Conservation (phyloP, 2,329 filamentous ascomycete genomes). For the Alternaria triticina region DNA sequence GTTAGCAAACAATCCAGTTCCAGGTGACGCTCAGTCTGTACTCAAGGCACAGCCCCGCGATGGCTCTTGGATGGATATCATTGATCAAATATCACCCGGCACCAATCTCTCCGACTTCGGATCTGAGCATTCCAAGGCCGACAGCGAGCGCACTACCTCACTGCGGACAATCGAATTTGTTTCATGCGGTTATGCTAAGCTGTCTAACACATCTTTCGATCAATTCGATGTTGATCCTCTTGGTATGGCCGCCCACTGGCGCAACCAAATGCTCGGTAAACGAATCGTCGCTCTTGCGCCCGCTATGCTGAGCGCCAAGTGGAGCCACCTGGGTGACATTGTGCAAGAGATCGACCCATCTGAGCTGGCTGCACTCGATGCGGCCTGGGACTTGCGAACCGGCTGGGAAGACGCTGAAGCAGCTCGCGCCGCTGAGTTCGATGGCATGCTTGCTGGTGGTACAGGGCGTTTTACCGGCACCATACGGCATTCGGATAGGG, state of each 20-base stretch:
- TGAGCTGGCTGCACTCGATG: slow-evolving; percentile 42
- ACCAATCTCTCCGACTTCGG: slow-evolving; percentile 52
- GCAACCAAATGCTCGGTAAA: slow-evolving; percentile 32
- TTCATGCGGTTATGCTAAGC: slow-evolving; percentile 66
- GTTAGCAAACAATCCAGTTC: slow-evolving; percentile 3
- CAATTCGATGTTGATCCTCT: slow-evolving; percentile 42
- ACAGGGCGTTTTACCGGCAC: slow-evolving; percentile 50
- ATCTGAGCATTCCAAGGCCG: slow-evolving; percentile 42
- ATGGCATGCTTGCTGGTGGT: slow-evolving; percentile 50
- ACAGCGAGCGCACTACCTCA: slow-evolving; percentile 34
- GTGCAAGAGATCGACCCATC: slow-evolving; percentile 44
- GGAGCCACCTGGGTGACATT: slow-evolving; percentile 48
- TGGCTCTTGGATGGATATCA: slow-evolving; percentile 59
- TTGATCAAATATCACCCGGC: slow-evolving; percentile 60
- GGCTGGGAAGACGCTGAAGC: slow-evolving; percentile 43
- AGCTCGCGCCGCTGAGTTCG: slow-evolving; percentile 49
- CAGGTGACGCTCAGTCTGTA: slow-evolving; percentile 32
- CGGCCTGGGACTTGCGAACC: slow-evolving; percentile 40
- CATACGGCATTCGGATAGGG: slow-evolving; percentile 28
- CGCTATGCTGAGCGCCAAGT: slow-evolving; percentile 48
- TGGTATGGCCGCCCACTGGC: slow-evolving; percentile 7
- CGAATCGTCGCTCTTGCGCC: slow-evolving; percentile 38
- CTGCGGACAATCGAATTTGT: slow-evolving; percentile 59
- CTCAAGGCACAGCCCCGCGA: slow-evolving; percentile 46
- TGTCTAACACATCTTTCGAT: slow-evolving; percentile 45